Evolutionary conservation across 345 rosid genomes (phyloP).

Genomic region (Acer campestre): DNA sequence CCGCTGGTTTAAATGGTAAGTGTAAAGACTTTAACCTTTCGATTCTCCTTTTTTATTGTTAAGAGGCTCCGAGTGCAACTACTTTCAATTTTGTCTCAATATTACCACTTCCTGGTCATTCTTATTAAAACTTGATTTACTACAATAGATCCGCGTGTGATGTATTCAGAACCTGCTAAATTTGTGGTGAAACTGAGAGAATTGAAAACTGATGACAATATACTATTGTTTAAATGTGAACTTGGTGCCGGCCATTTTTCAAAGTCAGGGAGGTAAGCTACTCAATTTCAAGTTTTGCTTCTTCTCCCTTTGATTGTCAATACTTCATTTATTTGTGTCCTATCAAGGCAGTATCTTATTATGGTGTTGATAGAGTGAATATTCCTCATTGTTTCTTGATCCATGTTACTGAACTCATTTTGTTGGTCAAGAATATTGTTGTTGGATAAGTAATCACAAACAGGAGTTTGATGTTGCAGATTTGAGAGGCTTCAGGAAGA

Average conservation of each 20-base stretch:
- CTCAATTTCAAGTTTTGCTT: background rate
- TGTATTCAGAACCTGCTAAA: constrained; percentile 95
- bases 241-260: constrained; percentile 96
- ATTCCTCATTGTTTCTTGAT: too few species aligned
- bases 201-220: constrained; percentile 70
- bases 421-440: background rate
- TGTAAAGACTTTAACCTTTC: background rate
- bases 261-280: constrained; percentile 84
- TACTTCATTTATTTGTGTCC: too few species aligned
- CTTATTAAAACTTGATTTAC: constrained; percentile 11
- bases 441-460: background rate
- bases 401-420: too few species aligned
- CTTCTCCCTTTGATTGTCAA: background rate
- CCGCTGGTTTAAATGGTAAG: constrained; percentile 91
- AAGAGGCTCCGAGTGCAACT: background rate
- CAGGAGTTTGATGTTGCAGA: constrained; percentile 43
- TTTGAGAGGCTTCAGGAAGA: constrained; percentile 92
- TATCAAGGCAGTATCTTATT: too few species aligned
- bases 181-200: constrained; percentile 92
- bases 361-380: too few species aligned
- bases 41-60: background rate
- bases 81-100: background rate
- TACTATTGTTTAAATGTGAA: constrained; percentile 82
- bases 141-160: constrained; percentile 77
- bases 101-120: background rate